Conservation (phyloP, 208 protist genomes). For the Crithidia bombi region DNA sequence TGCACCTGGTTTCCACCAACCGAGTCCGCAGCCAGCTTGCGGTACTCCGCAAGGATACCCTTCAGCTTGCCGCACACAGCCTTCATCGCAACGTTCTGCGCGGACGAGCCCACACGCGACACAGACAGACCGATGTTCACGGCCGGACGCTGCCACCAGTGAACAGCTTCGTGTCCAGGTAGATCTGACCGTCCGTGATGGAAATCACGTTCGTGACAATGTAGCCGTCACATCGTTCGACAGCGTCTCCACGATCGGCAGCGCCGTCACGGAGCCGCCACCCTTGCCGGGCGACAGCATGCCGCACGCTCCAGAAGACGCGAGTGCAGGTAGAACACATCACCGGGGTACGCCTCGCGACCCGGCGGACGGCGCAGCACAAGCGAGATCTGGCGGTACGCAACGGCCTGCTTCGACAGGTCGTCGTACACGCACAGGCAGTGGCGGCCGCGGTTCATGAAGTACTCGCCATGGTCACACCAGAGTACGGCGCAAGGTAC, state of each 20-base stretch:
- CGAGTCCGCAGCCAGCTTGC: slow-evolving; percentile 91
- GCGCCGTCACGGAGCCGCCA: slow-evolving; percentile 90
- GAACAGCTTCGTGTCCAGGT: slow-evolving; percentile 94
- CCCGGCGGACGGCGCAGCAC: slow-evolving; percentile 92
- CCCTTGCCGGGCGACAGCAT: slow-evolving; percentile 87
- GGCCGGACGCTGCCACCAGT: slow-evolving; percentile 93
- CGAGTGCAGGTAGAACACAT: slow-evolving; percentile 96
- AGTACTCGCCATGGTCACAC: slow-evolving; percentile 93
- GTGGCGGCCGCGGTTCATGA: slow-evolving; percentile 93
- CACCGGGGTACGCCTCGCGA: slow-evolving; percentile 94
- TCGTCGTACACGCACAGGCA: slow-evolving; percentile 94
- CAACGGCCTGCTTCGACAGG: slow-evolving; percentile 95
- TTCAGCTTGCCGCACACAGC: slow-evolving; percentile 92
- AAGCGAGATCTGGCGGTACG: slow-evolving; percentile 95
- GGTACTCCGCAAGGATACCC: slow-evolving; percentile 94
- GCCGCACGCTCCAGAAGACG: slow-evolving; percentile 93
- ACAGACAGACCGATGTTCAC: slow-evolving; percentile 96
- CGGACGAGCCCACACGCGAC: slow-evolving; percentile 93
- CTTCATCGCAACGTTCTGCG: slow-evolving; percentile 94
- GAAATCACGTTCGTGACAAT: slow-evolving; percentile 96
- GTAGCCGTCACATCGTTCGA: slow-evolving; percentile 95
- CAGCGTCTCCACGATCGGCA: slow-evolving; percentile 94
- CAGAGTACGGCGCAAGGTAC: slow-evolving; percentile 93
- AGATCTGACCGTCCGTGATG: slow-evolving; percentile 96
- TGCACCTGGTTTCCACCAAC: slow-evolving; percentile 75